Evolutionary conservation across 2,329 filamentous ascomycete genomes (phyloP).

Genomic region (Cercospora zeina): DNA sequence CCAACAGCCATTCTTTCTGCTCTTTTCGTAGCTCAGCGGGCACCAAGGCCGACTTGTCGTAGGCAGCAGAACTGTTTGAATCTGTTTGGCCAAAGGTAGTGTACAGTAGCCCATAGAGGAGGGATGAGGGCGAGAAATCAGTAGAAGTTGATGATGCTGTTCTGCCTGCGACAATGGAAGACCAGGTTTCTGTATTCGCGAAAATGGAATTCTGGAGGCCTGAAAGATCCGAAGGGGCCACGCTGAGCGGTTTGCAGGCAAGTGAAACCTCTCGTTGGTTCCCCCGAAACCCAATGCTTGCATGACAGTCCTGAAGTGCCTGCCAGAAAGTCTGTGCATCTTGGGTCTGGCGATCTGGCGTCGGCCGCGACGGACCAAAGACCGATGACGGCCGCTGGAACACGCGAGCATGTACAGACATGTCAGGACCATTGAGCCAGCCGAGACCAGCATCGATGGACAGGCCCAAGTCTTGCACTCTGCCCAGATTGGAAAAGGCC

Average conservation of each 20-base stretch:
- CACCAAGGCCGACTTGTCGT: conserved; percentile 45
- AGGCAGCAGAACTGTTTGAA: conserved; percentile 31
- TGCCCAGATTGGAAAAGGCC: conserved; percentile 58
- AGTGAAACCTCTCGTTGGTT: conserved; percentile 31
- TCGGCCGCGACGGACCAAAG: conserved; percentile 45
- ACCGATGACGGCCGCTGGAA: conserved; percentile 48
- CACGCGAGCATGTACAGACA: conserved; percentile 52
- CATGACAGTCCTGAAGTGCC: conserved; percentile 31
- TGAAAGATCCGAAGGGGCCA: conserved; percentile 22
- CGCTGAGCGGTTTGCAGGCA: conserved; percentile 20
- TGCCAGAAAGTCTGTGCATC: conserved; percentile 34
- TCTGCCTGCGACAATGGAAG: conserved; percentile 23
- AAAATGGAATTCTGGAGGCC: conserved; percentile 28
- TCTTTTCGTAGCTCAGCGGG: conserved; percentile 59
- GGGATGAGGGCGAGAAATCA: not conserved
- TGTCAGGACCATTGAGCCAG: conserved; percentile 64
- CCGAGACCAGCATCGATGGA: conserved; percentile 68
- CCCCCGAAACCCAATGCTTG: conserved; percentile 16
- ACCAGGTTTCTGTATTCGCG: conserved; percentile 29
- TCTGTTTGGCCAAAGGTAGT: conserved; percentile 31
- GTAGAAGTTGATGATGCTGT: conserved; percentile 12
- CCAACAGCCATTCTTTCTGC: conserved; percentile 69
- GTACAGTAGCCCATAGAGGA: conserved; percentile 39
- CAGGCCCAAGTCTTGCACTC: conserved; percentile 63
- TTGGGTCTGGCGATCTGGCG: conserved; percentile 27